Base-by-base conservation (phyloP, 352 stramenopile genomes). In the Peronospora farinosa region DNA sequence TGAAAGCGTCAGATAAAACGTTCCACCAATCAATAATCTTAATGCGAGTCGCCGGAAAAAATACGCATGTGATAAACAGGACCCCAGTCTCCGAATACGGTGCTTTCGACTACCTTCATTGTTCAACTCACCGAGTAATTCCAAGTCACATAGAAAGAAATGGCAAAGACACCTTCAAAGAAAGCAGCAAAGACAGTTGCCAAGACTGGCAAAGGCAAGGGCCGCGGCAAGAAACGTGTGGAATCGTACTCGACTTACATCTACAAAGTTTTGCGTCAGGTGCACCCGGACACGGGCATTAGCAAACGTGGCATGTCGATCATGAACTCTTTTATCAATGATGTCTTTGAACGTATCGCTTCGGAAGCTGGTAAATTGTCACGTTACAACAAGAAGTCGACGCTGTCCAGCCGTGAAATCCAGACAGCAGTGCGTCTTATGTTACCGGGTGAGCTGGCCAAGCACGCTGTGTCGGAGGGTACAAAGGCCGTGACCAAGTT, bases 271-370 rank as follows among this genome's bases (percentile, higher is more conserved):
- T 57, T 96, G 54, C 89, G 88, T 44, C 95, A 98, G 70, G 93
- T 98, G 62, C 93, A 98, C 78, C 91, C 94, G 6, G 92, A 98
- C 59, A 98, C 88, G 57, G 95, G 95, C 69, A 98, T 98, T 69
- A 97, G 82, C 74, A 96, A 96, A 84, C 94, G 94, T 60, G 95
- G 89, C 43, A 98, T 98, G 94, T 98, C 92, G 51, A 98, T 98
- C 79, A 97, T 98, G 93, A 98, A 98, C 84, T 98, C 95, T 54
- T 99, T 98, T 76, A 98, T 98, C 71, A 98, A 98, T 76, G 95
- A 99, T 69, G 98, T 98, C 55, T 99, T 99, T 70, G 96, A 99
- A 72, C 88, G 95, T 50, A 97, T 99, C 48, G 94, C 96, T 28
- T 91, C 84, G 40, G 93, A 99, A 76, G 94, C 96, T 51, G 93